Evolutionary conservation across 257 asterid species (phyloP).

Genomic region (Gynochthodes officinalis): DNA sequence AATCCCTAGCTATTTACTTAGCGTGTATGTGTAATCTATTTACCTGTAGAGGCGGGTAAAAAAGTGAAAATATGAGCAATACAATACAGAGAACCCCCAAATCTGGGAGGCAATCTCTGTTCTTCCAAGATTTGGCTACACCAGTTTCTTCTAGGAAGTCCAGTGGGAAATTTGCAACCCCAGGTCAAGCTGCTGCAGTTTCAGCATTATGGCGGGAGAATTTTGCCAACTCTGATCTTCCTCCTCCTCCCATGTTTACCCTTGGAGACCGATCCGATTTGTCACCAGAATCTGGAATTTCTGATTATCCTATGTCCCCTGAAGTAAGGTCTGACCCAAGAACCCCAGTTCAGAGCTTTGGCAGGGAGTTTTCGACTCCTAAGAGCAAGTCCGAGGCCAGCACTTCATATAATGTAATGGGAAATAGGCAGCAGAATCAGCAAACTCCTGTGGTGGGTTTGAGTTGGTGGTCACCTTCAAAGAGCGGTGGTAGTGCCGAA

Average conservation of each 20-base stretch:
- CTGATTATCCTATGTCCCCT: constrained; percentile 67
- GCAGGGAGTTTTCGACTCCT: constrained; percentile 63
- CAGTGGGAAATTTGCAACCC: constrained; percentile 62
- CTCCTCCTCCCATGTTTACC: constrained; percentile 89
- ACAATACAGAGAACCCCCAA: constrained; percentile 61
- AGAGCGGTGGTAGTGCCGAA: constrained; percentile 64
- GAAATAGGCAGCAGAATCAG: constrained; percentile 58
- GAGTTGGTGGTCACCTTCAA: constrained; percentile 87
- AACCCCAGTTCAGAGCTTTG: constrained; percentile 46
- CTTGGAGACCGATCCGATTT: constrained; percentile 77
- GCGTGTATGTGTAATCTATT: not conserved
- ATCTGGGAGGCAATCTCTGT: constrained; percentile 77
- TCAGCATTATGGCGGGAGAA: constrained; percentile 96
- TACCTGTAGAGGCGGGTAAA: constrained; percentile 9
- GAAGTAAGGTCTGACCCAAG: constrained; percentile 70
- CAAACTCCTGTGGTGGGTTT: constrained; percentile 55
- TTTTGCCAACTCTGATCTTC: constrained; percentile 84
- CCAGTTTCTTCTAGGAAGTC: constrained; percentile 75
- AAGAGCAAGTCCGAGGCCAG: constrained; percentile 71
- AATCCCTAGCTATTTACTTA: not conserved
- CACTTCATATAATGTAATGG: constrained; percentile 53
- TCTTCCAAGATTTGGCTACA: constrained; percentile 84
- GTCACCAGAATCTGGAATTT: constrained; percentile 77
- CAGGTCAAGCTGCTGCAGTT: constrained; percentile 96
- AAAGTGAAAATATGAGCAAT: constrained; percentile 45